These are phyloP conservation scores for Paramyrothecium sp. DNA, from an alignment of 2,329 filamentous ascomycete genomes.

Conservation along the genomic window DNA sequence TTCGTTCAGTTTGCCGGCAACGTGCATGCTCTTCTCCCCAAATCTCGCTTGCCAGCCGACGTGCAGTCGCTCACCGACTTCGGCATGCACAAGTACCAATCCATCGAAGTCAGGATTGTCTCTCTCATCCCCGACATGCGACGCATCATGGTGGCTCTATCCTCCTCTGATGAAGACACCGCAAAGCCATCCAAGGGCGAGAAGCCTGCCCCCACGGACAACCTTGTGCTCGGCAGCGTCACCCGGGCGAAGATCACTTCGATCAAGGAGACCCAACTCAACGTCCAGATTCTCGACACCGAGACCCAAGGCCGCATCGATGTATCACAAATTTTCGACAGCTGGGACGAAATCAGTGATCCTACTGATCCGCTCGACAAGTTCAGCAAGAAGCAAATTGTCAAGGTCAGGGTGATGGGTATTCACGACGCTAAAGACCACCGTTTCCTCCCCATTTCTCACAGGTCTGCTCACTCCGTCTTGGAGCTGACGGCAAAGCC, in stretches of 20 bases:
- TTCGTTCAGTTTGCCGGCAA: constrained; percentile 87
- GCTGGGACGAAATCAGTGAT: constrained; percentile 82
- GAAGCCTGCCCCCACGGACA: constrained; percentile 50
- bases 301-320: constrained; percentile 85
- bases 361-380: constrained; percentile 73
- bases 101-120: constrained; percentile 69
- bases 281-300: constrained; percentile 77
- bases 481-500: constrained; percentile 85
- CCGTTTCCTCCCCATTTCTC: constrained; percentile 86
- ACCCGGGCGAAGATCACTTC: constrained; percentile 79
- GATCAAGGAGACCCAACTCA: constrained; percentile 87
- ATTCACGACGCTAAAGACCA: constrained; percentile 89
- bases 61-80: constrained; percentile 69
- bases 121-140: constrained; percentile 69
- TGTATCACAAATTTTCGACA: constrained; percentile 85
- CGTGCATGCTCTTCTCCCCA: constrained; percentile 76
- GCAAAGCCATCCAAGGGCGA: constrained; percentile 36
- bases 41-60: constrained; percentile 72
- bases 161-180: constrained; percentile 45
- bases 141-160: constrained; percentile 61
- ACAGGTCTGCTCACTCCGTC: constrained; percentile 77
- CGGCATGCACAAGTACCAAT: constrained; percentile 74
- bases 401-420: constrained; percentile 77
- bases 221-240: constrained; percentile 70
- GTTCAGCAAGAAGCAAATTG: constrained; percentile 68